phyloP scores from a whole-genome alignment of 192 early-diverging fungal genomes.

The Paraglomus occultum region DNA sequence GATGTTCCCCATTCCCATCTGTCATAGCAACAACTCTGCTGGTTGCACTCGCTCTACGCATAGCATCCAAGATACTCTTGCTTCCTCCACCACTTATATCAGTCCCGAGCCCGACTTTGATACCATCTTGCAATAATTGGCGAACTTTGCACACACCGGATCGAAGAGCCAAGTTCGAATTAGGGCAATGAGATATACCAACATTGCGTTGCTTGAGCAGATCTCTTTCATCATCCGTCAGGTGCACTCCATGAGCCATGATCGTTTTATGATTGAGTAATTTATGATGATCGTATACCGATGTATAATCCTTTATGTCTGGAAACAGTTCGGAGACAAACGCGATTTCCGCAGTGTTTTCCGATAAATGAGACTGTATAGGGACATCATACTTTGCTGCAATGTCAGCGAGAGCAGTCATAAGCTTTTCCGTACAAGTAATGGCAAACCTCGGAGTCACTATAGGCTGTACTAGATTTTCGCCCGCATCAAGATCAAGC shows the following conservation, averaged over 20 bases:
- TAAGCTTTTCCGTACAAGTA: slow-evolving; percentile 67
- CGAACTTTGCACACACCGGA: slow-evolving; percentile 82
- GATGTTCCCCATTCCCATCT: slow-evolving; percentile 21
- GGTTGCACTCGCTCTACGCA: slow-evolving; percentile 76
- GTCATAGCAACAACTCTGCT: slow-evolving; percentile 55
- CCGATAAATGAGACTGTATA: slow-evolving; percentile 91
- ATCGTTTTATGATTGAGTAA: slow-evolving; percentile 74
- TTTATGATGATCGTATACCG: slow-evolving; percentile 71
- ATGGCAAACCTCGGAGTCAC: slow-evolving; percentile 95
- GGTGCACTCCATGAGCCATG: slow-evolving; percentile 94
- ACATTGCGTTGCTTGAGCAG: slow-evolving; percentile 62
- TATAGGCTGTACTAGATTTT: slow-evolving; percentile 66
- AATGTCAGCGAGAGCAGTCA: slow-evolving; percentile 67
- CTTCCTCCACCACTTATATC: slow-evolving; percentile 90
- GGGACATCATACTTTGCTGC: slow-evolving; percentile 73
- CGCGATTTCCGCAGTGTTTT: slow-evolving; percentile 75
- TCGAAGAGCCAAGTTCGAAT: slow-evolving; percentile 83
- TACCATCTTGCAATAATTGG: slow-evolving; percentile 62
- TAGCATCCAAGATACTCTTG: slow-evolving; percentile 83
- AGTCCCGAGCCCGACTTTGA: slow-evolving; percentile 91
- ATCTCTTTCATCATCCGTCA: slow-evolving; percentile 67
- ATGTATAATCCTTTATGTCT: slow-evolving; percentile 63
- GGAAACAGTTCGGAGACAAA: slow-evolving; percentile 80
- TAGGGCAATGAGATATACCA: slow-evolving; percentile 90
- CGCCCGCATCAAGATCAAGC: slow-evolving; percentile 26